Base-by-base conservation (phyloP, 2,329 filamentous ascomycete species). In the Alternaria arborescens region DNA sequence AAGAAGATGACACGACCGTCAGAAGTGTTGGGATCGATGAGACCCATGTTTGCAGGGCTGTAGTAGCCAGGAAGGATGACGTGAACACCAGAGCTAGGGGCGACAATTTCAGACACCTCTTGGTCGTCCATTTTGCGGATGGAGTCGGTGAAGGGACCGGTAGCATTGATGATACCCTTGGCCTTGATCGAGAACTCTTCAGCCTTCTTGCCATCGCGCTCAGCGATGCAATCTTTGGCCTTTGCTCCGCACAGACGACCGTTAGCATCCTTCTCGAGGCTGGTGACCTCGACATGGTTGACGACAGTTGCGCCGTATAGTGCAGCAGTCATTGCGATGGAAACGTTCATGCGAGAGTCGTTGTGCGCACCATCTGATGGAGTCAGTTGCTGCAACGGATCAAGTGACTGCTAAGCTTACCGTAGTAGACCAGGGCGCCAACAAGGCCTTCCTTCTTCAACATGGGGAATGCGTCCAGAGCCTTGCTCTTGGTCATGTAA, bases 1-100 rank as follows among this genome's bases (percentile, higher is more conserved):
- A 97, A 96, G 87, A 96, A 96, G 74, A 96, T 94, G 51, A 96
- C 93, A 76, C 93, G 88, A 20, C 93, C 93, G 74, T 96, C 93
- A 1, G 92, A 96, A 2, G 93, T 95, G 41, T 88, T 88, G 5
- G 93, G 92, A 72, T 97, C 93, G 70, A 96, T 91, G 41, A 96
- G 84, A 62, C 93, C 93, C 92, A 96, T 95, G 74, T 93, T 90
- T 20, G 89, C 86, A 43, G 92, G 92, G 71, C 89, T 91, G 83
- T 91, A 95, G 82, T 95, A 96, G 48, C 92, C 92, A 22, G 93
- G 93, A 3, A 97, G 87, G 66, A 96, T 90, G 63, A 97, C 87
- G 79, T 97, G 93, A 28, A 94, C 91, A 71, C 93, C 93, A 41
- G 91, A 93, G 71, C 90, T 92, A 0, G 93, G 93, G 1, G 92